Conservation (phyloP, 805 yeast genomes). For the Trichomonascus vanleenenianus region DNA sequence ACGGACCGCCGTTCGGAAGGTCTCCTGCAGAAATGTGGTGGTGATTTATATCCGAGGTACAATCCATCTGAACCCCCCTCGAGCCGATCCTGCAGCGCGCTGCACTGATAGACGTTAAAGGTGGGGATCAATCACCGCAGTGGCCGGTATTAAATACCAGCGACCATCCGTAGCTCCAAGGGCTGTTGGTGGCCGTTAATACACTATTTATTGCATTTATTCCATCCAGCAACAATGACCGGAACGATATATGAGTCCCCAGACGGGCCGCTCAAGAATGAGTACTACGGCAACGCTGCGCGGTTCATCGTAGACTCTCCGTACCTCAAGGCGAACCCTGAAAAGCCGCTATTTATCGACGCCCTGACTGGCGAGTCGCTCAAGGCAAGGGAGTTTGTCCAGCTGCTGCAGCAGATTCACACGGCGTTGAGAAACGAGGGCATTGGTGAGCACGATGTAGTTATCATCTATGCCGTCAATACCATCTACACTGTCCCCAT, state of each 20-base stretch:
- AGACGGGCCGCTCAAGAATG: conserved; percentile 12
- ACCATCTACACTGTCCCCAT: conserved; percentile 19
- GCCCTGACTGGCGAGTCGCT: conserved; percentile 17
- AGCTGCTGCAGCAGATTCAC: conserved; percentile 14
- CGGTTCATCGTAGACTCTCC: conserved; percentile 11
- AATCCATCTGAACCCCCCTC: too few species aligned
- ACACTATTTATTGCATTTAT: too few species aligned
- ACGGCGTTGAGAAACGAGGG: conserved; percentile 14
- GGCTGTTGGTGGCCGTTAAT: too few species aligned
- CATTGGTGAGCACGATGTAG: conserved; percentile 20
- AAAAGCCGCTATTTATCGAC: conserved; percentile 17
- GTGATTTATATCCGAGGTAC: too few species aligned
- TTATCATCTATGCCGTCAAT: conserved; percentile 22
- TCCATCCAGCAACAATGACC: background rate
- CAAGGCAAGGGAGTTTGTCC: conserved; percentile 8
- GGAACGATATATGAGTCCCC: conserved; percentile 13
- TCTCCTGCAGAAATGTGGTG: too few species aligned
- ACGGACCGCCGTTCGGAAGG: too few species aligned
- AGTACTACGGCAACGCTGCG: conserved; percentile 15
- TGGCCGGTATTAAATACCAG: too few species aligned
- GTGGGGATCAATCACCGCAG: too few species aligned
- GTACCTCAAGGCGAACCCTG: conserved; percentile 7
- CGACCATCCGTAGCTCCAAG: too few species aligned
- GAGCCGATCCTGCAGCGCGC: too few species aligned
- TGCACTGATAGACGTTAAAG: too few species aligned